Conservation (phyloP, 2,329 filamentous ascomycete genomes). For the Colletotrichum sansevieriae region DNA sequence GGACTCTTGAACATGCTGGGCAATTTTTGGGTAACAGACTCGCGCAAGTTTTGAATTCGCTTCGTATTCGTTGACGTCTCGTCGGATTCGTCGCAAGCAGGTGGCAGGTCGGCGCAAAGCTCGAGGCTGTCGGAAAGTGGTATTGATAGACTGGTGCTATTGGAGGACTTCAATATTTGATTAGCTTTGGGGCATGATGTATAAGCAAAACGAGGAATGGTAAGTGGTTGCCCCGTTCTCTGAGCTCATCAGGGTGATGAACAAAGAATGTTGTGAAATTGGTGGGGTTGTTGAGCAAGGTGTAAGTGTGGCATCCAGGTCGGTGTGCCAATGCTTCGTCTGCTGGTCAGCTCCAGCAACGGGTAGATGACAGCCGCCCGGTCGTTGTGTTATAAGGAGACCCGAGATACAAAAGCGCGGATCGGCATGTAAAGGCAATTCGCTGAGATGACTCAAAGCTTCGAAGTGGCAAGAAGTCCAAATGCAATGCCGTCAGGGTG, state of each 20-base stretch:
- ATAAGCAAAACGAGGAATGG: conserved; percentile 45
- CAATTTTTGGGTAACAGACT: conserved; percentile 62
- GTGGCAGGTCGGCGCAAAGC: conserved; percentile 77
- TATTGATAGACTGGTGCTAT: not conserved
- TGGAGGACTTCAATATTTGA: conserved; percentile 65
- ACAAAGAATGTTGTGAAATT: conserved; percentile 42
- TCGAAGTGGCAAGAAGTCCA: conserved; percentile 16
- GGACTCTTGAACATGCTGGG: conserved; percentile 84
- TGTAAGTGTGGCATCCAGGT: not conserved
- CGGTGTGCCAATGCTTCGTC: conserved; percentile 20
- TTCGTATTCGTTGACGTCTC: conserved; percentile 2
- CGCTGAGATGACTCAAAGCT: conserved; percentile 16
- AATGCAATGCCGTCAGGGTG: conserved; percentile 8
- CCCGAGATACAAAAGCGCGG: conserved; percentile 11
- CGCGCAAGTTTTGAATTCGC: conserved; percentile 5
- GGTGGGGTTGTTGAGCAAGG: conserved; percentile 32
- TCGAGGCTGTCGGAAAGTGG: conserved; percentile 75
- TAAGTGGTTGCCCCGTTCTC: conserved; percentile 26
- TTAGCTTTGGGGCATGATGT: conserved; percentile 72
- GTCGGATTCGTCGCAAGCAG: conserved; percentile 14
- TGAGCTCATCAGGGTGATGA: conserved; percentile 27
- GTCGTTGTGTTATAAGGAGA: conserved; percentile 7
- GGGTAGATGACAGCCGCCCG: conserved; percentile 8
- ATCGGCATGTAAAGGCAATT: not conserved
- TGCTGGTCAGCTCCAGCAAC: conserved; percentile 17